Evolutionary conservation across 192 early-diverging fungal species (phyloP), one percentile per base, ranked within the genome.

Genomic region (Mortierella alpina): DNA sequence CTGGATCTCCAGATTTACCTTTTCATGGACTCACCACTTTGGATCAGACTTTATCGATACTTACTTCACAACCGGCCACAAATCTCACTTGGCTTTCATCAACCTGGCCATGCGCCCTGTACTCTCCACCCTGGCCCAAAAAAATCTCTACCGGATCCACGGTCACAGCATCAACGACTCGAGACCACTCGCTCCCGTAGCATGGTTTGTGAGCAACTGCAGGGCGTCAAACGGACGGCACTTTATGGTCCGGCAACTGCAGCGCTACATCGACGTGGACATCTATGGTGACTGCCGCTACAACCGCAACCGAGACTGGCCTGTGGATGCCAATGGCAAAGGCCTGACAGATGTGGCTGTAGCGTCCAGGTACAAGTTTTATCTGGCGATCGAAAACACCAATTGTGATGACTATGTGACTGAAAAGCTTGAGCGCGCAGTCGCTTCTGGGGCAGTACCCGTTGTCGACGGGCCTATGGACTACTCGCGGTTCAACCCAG

Each of bases 181-280:
- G 17, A 49, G 55, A 20, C 59, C 53, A 17, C 45, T 70, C 5
- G 82, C 66, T 12, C 82, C 75, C 4, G 31, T 78, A 17, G 82
- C 65, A 7, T 83, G 75, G 82, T 51, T 83, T 40, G 73, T 56
- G 9, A 68, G 63, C 54, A 73, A 78, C 59, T 83, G 70, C 50
- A 44, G 59, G 8, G 66, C 82, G 1, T 20, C 0, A 10, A 78
- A 73, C 50, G 63, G 69, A 9, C 54, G 82, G 10, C 66, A 83
- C 10, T 47, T 58, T 55, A 73, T 69, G 57, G 71, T 83, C 52
- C 55, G 61, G 2, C 73, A 83, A 41, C 70, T 83, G 22, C 44
- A 66, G 20, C 63, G 70, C 22, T 73, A 70, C 40, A 73, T 78
- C 49, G 48, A 63, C 6, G 50, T 83, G 18, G 82, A 72, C 13